A percentile compares a stretch with the other conserved stretches of the same genome.
These are phyloP conservation scores for Trichoderma hamatum DNA, from an alignment of 2,329 filamentous ascomycete genomes.

Conservation along the genomic window DNA sequence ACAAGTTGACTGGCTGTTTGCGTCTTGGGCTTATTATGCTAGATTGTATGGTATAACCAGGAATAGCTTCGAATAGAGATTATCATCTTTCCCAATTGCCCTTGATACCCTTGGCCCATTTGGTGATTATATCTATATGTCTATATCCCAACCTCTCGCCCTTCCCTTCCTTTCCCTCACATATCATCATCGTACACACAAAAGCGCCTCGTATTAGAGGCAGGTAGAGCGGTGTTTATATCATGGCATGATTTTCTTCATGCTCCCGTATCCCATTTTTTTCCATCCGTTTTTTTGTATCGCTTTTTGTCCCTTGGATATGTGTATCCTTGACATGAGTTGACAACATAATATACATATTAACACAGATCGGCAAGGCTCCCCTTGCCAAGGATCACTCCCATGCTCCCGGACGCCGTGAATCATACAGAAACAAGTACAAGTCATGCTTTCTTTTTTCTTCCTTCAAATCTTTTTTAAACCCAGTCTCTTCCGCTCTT, in stretches of 20 bases:
- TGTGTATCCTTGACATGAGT: constrained; percentile 33
- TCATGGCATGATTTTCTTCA: constrained; percentile 34
- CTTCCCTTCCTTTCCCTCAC: neutral
- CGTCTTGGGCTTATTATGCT: neutral
- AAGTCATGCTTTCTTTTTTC: constrained; percentile 9
- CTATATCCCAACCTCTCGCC: constrained; percentile 30
- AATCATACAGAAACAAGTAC: constrained; percentile 25
- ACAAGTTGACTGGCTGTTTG: neutral
- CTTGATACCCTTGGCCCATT: neutral
- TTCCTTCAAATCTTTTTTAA: constrained; percentile 35
- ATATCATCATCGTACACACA: constrained; percentile 25
- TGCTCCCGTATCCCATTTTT: constrained; percentile 29
- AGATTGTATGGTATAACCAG: neutral
- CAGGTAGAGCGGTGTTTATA: constrained; percentile 42
- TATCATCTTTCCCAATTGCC: neutral
- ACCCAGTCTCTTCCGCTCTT: constrained; percentile 93
- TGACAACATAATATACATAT: constrained; percentile 36
- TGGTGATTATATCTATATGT: constrained; percentile 28
- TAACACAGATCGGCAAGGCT: constrained; percentile 36
- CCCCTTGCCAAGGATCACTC: constrained; percentile 26
- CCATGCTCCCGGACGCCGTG: constrained; percentile 32
- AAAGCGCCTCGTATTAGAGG: constrained; percentile 27
- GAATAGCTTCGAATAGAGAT: neutral
- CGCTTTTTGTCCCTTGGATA: constrained; percentile 26
- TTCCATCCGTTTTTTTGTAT: constrained; percentile 12